phyloP scores from a whole-genome alignment of 1,139 yeast genomes.

The Kodamaea ohmeri region DNA sequence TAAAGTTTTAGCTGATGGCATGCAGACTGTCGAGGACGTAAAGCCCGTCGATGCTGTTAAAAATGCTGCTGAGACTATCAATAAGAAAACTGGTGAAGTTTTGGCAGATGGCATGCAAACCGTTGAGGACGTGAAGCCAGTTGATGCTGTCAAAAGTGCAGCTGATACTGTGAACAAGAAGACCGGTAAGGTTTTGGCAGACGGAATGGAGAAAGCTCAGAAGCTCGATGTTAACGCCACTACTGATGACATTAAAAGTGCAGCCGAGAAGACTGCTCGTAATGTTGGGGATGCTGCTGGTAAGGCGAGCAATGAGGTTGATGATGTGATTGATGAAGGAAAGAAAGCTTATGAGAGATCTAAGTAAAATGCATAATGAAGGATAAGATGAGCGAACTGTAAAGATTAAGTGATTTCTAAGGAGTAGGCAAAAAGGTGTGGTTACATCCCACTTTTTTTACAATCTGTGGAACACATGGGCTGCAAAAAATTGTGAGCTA shows the following conservation, averaged over 20 bases:
- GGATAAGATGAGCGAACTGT: background rate
- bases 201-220: slow-evolving; percentile 24
- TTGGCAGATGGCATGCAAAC: slow-evolving; percentile 35
- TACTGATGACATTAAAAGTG: slow-evolving; percentile 3
- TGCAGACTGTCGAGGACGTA: slow-evolving; percentile 23
- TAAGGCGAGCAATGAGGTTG: slow-evolving; percentile 3
- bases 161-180: slow-evolving; percentile 19
- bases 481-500: too few relatives aligned
- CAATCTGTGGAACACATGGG: too few relatives aligned
- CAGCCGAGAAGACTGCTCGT: slow-evolving; percentile 4
- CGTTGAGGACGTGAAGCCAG: slow-evolving; percentile 15
- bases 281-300: slow-evolving; percentile 8
- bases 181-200: slow-evolving; percentile 37
- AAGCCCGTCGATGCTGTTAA: slow-evolving; percentile 3
- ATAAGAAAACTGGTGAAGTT: slow-evolving; percentile 32
- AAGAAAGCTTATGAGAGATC: slow-evolving; percentile 3
- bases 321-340: slow-evolving; percentile 10
- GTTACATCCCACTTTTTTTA: too few relatives aligned
- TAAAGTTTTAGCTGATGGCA: slow-evolving; percentile 34
- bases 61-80: slow-evolving; percentile 14
- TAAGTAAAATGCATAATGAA: slow-evolving; percentile 1
- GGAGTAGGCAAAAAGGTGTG: too few relatives aligned
- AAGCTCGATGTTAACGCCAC: slow-evolving; percentile 12
- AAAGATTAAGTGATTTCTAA: too few relatives aligned
- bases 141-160: slow-evolving; percentile 8